Conservation (phyloP, 179 eudicot species). For the Drosera spatulata region DNA sequence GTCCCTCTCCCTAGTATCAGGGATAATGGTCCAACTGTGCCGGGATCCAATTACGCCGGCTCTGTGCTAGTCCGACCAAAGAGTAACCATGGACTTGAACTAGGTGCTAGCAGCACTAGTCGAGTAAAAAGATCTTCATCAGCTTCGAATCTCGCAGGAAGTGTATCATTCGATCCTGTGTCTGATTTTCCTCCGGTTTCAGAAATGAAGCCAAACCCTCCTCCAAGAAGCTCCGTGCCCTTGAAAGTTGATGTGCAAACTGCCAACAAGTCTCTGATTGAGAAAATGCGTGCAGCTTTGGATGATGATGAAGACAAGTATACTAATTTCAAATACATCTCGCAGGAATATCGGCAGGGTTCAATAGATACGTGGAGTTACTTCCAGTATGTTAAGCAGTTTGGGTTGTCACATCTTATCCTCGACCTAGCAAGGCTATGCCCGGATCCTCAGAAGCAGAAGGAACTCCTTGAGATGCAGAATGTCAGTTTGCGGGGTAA, state of each 20-base stretch:
- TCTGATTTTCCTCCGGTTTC: conserved; percentile 81
- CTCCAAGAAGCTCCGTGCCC: conserved; percentile 21
- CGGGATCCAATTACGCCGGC: conserved; percentile 38
- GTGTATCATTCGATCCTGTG: conserved; percentile 30
- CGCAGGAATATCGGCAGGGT: conserved; percentile 80
- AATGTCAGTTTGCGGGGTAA: conserved; percentile 24
- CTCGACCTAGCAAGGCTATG: conserved; percentile 70
- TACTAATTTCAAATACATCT: conserved; percentile 58
- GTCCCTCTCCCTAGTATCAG: conserved; percentile 2
- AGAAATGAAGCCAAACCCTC: conserved; percentile 31
- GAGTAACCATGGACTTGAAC: conserved; percentile 14
- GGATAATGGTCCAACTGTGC: conserved; percentile 8
- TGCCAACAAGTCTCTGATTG: conserved; percentile 89
- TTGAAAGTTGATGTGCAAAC: conserved; percentile 49
- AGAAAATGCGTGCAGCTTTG: conserved; percentile 65
- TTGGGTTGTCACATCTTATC: conserved; percentile 77
- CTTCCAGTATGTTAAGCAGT: conserved; percentile 58
- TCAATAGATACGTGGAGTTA: conserved; percentile 54
- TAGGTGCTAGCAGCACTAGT: conserved; percentile 23
- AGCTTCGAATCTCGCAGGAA: conserved; percentile 49
- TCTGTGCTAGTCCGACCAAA: conserved; percentile 31
- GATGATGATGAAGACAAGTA: conserved; percentile 61
- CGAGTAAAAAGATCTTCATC: conserved; percentile 62
- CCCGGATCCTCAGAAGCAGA: conserved; percentile 68
- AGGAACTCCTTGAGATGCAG: conserved; percentile 55